A percentile compares a stretch with the other conserved stretches of the same genome.
These are phyloP conservation scores for Amaranthus cruentus DNA, from an alignment of 148 eudicot genomes.

Conservation along the genomic window DNA sequence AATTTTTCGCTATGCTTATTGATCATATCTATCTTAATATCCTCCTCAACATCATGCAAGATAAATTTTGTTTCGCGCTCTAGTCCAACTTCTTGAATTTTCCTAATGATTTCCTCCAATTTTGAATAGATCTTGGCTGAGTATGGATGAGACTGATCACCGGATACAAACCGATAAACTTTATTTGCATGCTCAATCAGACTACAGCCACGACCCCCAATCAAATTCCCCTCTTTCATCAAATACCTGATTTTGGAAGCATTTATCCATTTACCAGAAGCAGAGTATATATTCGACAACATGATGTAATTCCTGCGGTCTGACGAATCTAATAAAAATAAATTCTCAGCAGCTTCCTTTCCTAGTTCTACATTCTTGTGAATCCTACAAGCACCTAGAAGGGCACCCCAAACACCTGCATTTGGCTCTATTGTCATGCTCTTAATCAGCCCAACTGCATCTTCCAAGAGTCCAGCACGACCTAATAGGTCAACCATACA, in stretches of 20 bases:
- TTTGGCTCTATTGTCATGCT: constrained; percentile 47
- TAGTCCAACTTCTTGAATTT: constrained; percentile 34
- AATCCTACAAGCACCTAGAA: constrained; percentile 41
- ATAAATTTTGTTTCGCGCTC: constrained; percentile 28
- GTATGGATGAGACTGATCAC: constrained; percentile 40
- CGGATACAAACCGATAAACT: constrained; percentile 33
- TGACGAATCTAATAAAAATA: constrained; percentile 30
- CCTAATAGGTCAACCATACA: constrained; percentile 49
- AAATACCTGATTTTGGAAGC: constrained; percentile 37
- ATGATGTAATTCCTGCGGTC: constrained; percentile 36
- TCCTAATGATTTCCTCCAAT: constrained; percentile 29
- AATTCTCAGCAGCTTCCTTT: constrained; percentile 39
- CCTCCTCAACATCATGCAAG: constrained; percentile 41
- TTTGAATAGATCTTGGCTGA: constrained; percentile 33
- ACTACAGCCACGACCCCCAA: constrained; percentile 32
- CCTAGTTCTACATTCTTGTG: constrained; percentile 38
- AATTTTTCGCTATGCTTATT: constrained; percentile 44
- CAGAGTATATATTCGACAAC: constrained; percentile 42
- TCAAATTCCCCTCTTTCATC: constrained; percentile 32
- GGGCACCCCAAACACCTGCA: constrained; percentile 45
- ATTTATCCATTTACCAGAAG: constrained; percentile 36
- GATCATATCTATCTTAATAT: constrained; percentile 37
- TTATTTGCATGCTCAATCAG: constrained; percentile 34
- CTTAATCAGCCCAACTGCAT: constrained; percentile 30
- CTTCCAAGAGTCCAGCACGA: constrained; percentile 33